Evolutionary conservation across 129 eudicot species (phyloP), one percentile per base, ranked within the genome.

Genomic region (Escallonia herrerae): DNA sequence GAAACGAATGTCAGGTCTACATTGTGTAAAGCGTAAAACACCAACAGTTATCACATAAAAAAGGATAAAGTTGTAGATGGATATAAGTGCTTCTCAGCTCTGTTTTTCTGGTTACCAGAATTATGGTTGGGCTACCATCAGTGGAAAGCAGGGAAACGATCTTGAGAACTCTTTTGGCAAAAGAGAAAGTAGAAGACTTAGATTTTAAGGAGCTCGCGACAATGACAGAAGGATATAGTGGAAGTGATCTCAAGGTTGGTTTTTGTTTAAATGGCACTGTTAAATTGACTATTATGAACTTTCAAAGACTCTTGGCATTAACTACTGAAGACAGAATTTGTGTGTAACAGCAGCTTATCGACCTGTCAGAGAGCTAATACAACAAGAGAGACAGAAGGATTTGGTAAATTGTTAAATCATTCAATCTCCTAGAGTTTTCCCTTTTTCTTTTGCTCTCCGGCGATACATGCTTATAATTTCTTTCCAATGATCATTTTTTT

Each of bases 191-290:
- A 4, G 88, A 85, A 64, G 73, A 72, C 0, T 72, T 91, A 46
- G 97, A 91, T 55, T 87, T 80, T 55, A 78, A 87, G 75, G 97
- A 91, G 84, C 95, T 91, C 68, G 97, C 90, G 11, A 74, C 74
- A 45, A 91, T 91, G 86, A 91, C 97, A 3, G 97, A 91, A 65
- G 97, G 97, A 79, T 91, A 82, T 60, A 91, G 89, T 45, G 97
- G 97, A 79, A 91, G 97, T 43, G 97, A 91, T 85, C 97, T 91
- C 45, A 87, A 91, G 97, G 97, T 91, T 78, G 70, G 94, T 82
- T 37, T 43, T 56, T 9, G 45, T 33, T 58, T 60, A 38, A 10
- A 4, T 41, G 56, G 51, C 33, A 43, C 43, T 47, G 5, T 71
- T 41, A n/a, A 52, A 15, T 61, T 72, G 57, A 41, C 38, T 50